phyloP scores from a whole-genome alignment of 805 yeast genomes.

The Ogataea methanolica region DNA sequence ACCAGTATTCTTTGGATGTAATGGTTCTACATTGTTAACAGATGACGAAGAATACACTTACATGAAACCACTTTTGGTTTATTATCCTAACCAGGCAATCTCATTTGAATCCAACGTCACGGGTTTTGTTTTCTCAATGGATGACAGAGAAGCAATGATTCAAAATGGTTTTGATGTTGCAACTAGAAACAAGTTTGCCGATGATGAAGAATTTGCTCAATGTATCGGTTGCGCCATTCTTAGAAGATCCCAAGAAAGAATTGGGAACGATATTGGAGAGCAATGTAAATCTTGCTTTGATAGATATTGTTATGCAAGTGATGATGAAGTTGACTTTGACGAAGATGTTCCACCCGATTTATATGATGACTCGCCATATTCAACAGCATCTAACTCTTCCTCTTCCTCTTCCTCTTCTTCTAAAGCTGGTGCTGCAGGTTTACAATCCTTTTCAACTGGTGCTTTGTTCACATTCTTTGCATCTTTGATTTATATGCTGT shows the following conservation, averaged over 20 bases:
- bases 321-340: slow-evolving; percentile 1
- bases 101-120: slow-evolving; percentile 59
- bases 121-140: slow-evolving; percentile 53
- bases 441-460: background rate
- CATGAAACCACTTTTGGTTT: slow-evolving; percentile 67
- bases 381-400: background rate
- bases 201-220: slow-evolving; percentile 60
- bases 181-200: slow-evolving; percentile 52
- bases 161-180: slow-evolving; percentile 68
- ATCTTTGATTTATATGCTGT: background rate
- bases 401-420: background rate
- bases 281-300: slow-evolving; percentile 68
- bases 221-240: slow-evolving; percentile 82
- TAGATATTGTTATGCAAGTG: slow-evolving; percentile 52
- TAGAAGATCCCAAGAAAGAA: slow-evolving; percentile 68
- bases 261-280: slow-evolving; percentile 45
- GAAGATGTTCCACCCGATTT: slow-evolving; percentile 1
- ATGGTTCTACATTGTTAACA: slow-evolving; percentile 48
- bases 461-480: background rate
- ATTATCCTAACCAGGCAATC: slow-evolving; percentile 64
- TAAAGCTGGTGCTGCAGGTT: background rate
- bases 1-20: slow-evolving; percentile 82
- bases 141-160: slow-evolving; percentile 54
- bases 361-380: background rate
- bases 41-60: slow-evolving; percentile 28